Evolutionary conservation across 2,329 filamentous ascomycete species (phyloP).

Genomic region (Xylariaceae sp.): DNA sequence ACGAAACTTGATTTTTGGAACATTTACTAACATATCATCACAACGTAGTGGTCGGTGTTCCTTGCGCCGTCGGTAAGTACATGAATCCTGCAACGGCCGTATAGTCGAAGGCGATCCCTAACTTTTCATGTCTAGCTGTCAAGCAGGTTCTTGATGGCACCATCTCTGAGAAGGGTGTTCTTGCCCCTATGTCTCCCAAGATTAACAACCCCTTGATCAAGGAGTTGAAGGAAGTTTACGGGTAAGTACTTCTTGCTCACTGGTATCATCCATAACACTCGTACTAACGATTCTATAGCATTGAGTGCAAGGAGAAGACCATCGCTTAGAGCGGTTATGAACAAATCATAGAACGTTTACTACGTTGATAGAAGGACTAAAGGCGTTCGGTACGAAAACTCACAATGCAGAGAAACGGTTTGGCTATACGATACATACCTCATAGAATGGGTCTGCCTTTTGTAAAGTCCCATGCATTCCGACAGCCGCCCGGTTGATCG

Average conservation of each 20-base stretch:
- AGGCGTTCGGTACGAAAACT: neutral
- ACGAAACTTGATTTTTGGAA: neutral
- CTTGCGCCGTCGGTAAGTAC: conserved; percentile 32
- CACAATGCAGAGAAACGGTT: neutral
- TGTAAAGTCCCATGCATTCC: neutral
- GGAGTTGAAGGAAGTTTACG: conserved; percentile 47
- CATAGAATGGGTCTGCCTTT: neutral
- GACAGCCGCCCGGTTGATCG: neutral
- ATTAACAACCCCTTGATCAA: conserved; percentile 60
- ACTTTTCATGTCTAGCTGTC: conserved; percentile 42
- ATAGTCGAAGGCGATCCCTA: neutral
- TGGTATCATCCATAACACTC: conserved; percentile 36
- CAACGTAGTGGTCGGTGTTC: conserved; percentile 55
- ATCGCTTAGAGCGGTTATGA: conserved; percentile 11
- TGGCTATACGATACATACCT: neutral
- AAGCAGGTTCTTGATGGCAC: conserved; percentile 73
- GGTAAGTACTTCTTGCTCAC: neutral
- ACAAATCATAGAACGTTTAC: neutral
- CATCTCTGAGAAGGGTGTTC: conserved; percentile 65
- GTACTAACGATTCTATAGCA: conserved; percentile 34
- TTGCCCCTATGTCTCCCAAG: conserved; percentile 70
- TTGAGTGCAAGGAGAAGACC: conserved; percentile 36
- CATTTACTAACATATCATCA: neutral
- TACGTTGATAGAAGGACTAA: neutral
- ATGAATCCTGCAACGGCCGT: neutral